phyloP scores from a whole-genome alignment of 768 basidiomycete species.

The Solioccasus polychromus region DNA sequence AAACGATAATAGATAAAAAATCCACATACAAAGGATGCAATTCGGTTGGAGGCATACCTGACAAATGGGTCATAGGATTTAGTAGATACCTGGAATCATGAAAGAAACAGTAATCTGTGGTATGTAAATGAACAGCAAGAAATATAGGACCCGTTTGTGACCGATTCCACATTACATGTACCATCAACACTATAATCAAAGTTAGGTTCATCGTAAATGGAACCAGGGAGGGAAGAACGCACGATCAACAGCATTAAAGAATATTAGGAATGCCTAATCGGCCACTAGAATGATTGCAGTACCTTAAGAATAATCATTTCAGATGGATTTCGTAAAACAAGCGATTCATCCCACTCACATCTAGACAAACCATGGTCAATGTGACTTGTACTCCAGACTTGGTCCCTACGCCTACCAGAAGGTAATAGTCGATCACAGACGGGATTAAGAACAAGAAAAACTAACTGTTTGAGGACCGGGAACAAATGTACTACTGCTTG shows the following conservation, averaged over 20 bases:
- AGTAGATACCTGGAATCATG: background rate
- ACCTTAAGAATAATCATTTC: background rate
- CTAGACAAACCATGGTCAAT: background rate
- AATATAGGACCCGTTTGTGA: background rate
- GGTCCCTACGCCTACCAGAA: constrained; percentile 1
- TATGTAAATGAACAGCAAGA: constrained; percentile 1
- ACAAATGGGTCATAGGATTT: background rate
- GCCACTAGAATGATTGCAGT: background rate
- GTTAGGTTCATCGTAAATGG: background rate
- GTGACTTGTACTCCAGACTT: background rate
- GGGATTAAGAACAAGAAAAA: background rate
- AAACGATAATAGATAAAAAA: too few relatives aligned
- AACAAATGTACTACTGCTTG: background rate
- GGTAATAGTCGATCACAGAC: too few relatives aligned
- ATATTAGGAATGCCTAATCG: background rate
- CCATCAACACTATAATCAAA: constrained; percentile 9
- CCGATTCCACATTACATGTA: constrained; percentile 8
- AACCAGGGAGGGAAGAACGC: background rate
- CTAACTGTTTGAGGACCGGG: background rate
- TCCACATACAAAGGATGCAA: background rate
- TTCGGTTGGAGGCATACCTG: background rate
- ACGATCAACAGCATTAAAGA: background rate
- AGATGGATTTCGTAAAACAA: background rate
- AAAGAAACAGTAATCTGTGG: background rate
- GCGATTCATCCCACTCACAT: background rate